Conservation (phyloP, 2,329 filamentous ascomycete genomes). For the Ophiosphaerella herpotricha region DNA sequence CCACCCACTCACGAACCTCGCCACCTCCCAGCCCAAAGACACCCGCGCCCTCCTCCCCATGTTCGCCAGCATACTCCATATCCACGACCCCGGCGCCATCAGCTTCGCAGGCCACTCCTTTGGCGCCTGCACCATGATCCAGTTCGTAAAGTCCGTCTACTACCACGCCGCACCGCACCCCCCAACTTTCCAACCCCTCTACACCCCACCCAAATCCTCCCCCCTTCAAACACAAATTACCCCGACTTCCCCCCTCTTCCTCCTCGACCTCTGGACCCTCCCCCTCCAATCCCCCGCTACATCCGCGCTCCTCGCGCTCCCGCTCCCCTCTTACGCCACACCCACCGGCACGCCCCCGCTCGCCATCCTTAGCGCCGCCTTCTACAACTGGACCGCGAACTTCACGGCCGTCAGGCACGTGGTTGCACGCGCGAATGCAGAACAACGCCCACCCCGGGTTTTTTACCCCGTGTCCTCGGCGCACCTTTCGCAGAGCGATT, state of each 20-base stretch:
- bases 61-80: constrained; percentile 66
- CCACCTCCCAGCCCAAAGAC: constrained; percentile 41
- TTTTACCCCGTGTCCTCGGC: constrained; percentile 77
- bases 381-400: constrained; percentile 78
- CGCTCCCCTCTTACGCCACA: constrained; percentile 67
- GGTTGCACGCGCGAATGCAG: constrained; percentile 58
- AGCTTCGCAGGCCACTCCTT: constrained; percentile 82
- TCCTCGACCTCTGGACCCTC: constrained; percentile 83
- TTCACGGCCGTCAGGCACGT: constrained; percentile 69
- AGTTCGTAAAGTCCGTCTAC: constrained; percentile 79
- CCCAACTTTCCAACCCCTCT: constrained; percentile 62
- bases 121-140: constrained; percentile 73
- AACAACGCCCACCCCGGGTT: constrained; percentile 61
- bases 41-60: constrained; percentile 57
- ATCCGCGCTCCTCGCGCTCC: constrained; percentile 54
- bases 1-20: constrained; percentile 51
- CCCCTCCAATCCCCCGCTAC: constrained; percentile 64
- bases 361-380: constrained; percentile 74
- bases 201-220: constrained; percentile 71
- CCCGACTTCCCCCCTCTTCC: constrained; percentile 65
- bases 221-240: constrained; percentile 64
- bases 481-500: constrained; percentile 82
- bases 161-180: constrained; percentile 58
- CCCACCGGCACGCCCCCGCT: constrained; percentile 63
- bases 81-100: constrained; percentile 73